A percentile compares a stretch with the other conserved stretches of the same genome.
Evolutionary conservation across 768 basidiomycete genomes (phyloP).

Genomic region (Lyophyllum atratum): DNA sequence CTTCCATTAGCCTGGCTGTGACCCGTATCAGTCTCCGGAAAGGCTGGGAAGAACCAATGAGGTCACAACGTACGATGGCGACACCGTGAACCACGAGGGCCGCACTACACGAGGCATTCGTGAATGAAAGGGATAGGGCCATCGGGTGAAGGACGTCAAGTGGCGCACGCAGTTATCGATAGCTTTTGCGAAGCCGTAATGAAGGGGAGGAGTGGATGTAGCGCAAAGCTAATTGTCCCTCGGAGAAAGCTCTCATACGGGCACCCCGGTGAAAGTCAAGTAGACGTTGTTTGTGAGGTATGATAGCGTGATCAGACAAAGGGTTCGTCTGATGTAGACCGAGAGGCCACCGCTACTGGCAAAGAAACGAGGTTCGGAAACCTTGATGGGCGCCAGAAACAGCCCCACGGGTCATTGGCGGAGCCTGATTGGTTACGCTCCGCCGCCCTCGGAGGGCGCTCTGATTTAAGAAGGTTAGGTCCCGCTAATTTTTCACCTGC

Average conservation of each 20-base stretch:
- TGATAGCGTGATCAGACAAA: neutral
- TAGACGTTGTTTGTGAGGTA: neutral
- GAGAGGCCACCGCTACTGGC: neutral
- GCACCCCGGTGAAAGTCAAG: neutral
- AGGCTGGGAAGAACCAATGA: neutral
- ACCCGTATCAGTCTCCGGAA: neutral
- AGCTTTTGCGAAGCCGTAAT: neutral
- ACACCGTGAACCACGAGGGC: neutral
- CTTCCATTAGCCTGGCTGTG: slow-evolving; percentile 5
- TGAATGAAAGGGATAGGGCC: neutral
- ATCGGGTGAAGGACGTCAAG: neutral
- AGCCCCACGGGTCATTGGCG: neutral
- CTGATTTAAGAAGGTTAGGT: neutral
- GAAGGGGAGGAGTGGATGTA: neutral
- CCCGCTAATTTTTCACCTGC: neutral
- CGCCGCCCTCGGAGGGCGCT: neutral
- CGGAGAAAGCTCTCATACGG: neutral
- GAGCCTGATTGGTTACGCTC: neutral
- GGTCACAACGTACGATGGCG: neutral
- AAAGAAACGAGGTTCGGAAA: neutral
- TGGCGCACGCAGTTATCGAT: neutral
- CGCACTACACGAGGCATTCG: neutral
- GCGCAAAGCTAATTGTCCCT: neutral
- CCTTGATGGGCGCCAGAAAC: neutral
- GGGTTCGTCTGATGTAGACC: neutral